A percentile compares a stretch with the other conserved stretches of the same genome.
These are phyloP conservation scores for Sisymbrium altissimum DNA, from an alignment of 345 rosid species.

Conservation along the genomic window DNA sequence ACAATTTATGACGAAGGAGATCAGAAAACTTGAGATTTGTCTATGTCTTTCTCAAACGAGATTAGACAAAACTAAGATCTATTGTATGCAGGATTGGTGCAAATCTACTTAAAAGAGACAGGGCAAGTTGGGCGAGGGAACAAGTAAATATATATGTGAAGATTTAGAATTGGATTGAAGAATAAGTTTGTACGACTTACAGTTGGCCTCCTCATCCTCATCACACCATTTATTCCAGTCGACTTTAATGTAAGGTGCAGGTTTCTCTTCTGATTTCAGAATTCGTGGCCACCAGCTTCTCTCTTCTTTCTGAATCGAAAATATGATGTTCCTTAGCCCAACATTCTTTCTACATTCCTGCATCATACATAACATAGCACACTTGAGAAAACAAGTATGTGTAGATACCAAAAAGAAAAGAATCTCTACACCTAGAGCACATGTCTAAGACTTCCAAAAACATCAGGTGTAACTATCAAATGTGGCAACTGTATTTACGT, in stretches of 20 bases:
- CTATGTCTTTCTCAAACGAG: neutral
- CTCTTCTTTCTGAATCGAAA: constrained; percentile 77
- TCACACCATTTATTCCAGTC: constrained; percentile 99
- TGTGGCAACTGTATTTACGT: neutral
- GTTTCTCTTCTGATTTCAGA: constrained; percentile 75
- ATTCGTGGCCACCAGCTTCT: constrained; percentile 94
- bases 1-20: neutral
- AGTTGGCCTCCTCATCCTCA: constrained; percentile 69
- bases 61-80: neutral
- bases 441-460: neutral
- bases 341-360: constrained; percentile 76
- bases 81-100: neutral
- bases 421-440: neutral
- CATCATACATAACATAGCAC: constrained; percentile 17
- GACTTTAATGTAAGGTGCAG: constrained; percentile 97
- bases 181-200: constrained; percentile 44
- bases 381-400: neutral
- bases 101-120: neutral
- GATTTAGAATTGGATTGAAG: neutral
- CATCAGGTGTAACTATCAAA: neutral
- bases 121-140: neutral
- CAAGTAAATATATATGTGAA: neutral
- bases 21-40: neutral
- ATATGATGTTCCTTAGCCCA: constrained; percentile 85
- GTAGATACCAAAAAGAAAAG: neutral